A percentile compares a stretch with the other conserved stretches of the same genome.
These are phyloP conservation scores for Stromatinia cepivora DNA, from an alignment of 2,329 filamentous ascomycete genomes.

Conservation along the genomic window DNA sequence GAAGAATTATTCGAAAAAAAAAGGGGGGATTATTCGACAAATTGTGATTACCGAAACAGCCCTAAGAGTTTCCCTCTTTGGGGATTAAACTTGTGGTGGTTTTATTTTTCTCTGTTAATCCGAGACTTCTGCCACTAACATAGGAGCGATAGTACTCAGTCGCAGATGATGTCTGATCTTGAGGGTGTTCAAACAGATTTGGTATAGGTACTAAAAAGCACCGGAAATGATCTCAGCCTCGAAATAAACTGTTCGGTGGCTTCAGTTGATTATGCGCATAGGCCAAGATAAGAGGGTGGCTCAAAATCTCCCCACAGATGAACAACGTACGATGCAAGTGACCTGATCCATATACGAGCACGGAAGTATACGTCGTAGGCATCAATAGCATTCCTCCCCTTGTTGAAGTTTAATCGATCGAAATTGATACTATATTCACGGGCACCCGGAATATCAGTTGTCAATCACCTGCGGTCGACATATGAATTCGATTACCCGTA, in stretches of 20 bases:
- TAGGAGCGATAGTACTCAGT: background rate
- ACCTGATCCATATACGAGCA: background rate
- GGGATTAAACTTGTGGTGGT: background rate
- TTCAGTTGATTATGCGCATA: slow-evolving; percentile 8
- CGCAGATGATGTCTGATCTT: background rate
- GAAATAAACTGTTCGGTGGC: background rate
- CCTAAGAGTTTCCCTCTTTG: background rate
- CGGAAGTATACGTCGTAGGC: background rate
- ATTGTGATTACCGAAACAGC: too few relatives aligned
- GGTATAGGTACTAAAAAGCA: background rate
- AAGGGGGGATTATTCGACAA: too few relatives aligned
- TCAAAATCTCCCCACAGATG: background rate
- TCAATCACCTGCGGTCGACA: background rate
- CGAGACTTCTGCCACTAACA: background rate
- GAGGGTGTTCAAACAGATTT: background rate
- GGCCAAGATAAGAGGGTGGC: slow-evolving; percentile 3
- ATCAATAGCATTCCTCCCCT: background rate
- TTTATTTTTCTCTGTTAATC: background rate
- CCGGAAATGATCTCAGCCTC: background rate
- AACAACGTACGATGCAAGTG: background rate
- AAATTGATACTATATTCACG: background rate
- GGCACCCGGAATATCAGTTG: too few relatives aligned
- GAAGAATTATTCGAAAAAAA: too few relatives aligned
- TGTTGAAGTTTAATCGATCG: background rate
- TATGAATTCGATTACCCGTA: background rate